These are phyloP conservation scores for Torulaspora delbrueckii DNA, from an alignment of 805 yeast species.

Conservation along the genomic window DNA sequence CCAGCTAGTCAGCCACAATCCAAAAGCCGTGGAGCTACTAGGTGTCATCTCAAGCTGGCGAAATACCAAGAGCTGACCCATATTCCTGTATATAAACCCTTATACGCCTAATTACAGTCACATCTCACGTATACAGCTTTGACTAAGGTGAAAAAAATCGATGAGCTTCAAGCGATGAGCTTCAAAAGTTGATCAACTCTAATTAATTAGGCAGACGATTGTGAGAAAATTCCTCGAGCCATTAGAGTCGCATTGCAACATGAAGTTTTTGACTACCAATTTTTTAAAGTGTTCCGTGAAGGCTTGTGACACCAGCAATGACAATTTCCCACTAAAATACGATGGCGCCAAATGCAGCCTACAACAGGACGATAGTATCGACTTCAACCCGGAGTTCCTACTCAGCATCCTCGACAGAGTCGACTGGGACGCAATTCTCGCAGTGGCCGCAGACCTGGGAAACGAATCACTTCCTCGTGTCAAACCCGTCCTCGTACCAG, in stretches of 20 bases:
- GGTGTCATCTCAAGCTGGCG: conserved; percentile 17
- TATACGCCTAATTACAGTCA: background rate
- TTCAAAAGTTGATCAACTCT: background rate
- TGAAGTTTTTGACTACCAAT: conserved; percentile 95
- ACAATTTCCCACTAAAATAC: conserved; percentile 76
- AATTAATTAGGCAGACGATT: too few species aligned
- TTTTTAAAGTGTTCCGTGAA: conserved; percentile 92
- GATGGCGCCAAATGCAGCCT: conserved; percentile 54
- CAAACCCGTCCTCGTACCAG: conserved; percentile 48
- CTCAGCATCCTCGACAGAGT: conserved; percentile 70
- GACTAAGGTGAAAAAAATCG: conserved; percentile 2
- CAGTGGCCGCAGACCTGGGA: conserved; percentile 72
- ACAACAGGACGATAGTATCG: conserved; percentile 66
- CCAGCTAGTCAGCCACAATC: conserved; percentile 16
- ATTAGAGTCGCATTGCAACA: conserved; percentile 28
- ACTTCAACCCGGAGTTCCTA: conserved; percentile 77
- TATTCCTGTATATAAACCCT: conserved; percentile 1
- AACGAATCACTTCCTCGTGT: conserved; percentile 54
- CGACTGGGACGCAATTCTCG: conserved; percentile 80
- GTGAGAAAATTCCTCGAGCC: background rate
- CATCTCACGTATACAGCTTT: background rate
- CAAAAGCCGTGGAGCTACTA: conserved; percentile 15
- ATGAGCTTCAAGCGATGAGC: conserved; percentile 1
- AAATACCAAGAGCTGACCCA: background rate
- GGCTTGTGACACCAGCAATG: conserved; percentile 65